Evolutionary conservation across 257 asterid species (phyloP).

Genomic region (Penstemon newberryi): DNA sequence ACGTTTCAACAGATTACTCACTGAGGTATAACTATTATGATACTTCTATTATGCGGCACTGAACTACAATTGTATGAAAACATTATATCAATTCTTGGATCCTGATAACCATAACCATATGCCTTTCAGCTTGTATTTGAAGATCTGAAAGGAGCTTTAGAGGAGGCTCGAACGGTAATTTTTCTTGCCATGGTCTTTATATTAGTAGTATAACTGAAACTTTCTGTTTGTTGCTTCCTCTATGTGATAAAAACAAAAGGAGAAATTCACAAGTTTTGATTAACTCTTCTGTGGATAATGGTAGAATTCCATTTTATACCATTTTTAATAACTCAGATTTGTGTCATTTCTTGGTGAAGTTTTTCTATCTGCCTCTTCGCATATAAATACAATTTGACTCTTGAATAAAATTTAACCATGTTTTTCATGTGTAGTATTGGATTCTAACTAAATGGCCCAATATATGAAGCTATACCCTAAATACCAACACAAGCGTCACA

Average conservation of each 20-base stretch:
- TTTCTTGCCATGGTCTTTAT: conserved; percentile 13
- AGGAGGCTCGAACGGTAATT: conserved; percentile 86
- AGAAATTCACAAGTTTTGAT: too few species aligned
- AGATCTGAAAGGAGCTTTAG: conserved; percentile 89
- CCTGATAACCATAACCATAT: conserved; percentile 21
- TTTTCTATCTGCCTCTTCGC: too few species aligned
- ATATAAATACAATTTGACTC: too few species aligned
- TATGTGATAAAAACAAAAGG: neutral
- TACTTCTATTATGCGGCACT: conserved; percentile 22
- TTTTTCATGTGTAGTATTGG: conserved; percentile 2
- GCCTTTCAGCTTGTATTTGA: conserved; percentile 55
- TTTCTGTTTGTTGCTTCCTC: conserved; percentile 16
- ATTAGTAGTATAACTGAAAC: conserved; percentile 11
- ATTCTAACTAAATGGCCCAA: neutral
- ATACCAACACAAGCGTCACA: conserved; percentile 17
- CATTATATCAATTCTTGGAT: conserved; percentile 3
- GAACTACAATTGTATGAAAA: conserved; percentile 12
- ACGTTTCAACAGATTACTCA: conserved; percentile 75
- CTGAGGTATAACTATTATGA: conserved; percentile 53
- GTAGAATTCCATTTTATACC: too few species aligned
- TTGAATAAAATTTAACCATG: conserved; percentile 1
- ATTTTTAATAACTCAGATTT: too few species aligned
- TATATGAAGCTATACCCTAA: neutral
- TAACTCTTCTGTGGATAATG: too few species aligned
- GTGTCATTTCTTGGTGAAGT: too few species aligned